Evolutionary conservation across 164 flowering plant species (phyloP), one percentile per base, ranked within the genome.

Genomic region (Stephania cephalantha): DNA sequence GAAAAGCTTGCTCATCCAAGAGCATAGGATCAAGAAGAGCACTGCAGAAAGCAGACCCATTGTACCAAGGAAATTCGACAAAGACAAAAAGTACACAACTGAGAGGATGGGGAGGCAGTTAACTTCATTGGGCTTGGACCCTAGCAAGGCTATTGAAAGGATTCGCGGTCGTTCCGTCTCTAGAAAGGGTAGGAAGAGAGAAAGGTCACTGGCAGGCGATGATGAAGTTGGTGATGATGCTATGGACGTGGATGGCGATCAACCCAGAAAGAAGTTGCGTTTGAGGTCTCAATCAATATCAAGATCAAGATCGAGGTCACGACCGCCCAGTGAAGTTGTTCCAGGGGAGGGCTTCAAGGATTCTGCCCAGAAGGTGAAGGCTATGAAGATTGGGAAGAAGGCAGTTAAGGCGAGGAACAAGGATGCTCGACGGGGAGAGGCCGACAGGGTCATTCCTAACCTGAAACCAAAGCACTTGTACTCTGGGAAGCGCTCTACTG

Each of bases 91-190:
- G 81, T 91, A 85, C 83, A 88, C 95, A 0, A 46, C 90, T 11
- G 77, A 85, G 71, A 90, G 98, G 78, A 94, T 94, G 98, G 97
- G 97, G n/a, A 86, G 97, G 81, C 90, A 94, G 82, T 79, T 94
- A 29, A 84, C 92, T 15, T 20, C 79, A 30, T 44, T 91, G 84
- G 98, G 96, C 1, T 44, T 92, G 69, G 93, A 94, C 79, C 97
- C 98, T 6, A 55, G 87, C 68, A 46, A 71, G 46, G 97, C 98
- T 44, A 79, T 94, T 65, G 53, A 87, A 5, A 83, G 93, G 68
- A 91, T 89, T 17, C 87, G 93, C 11, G 87, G 95, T 83, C 85
- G 76, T 74, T 94, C 94, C 4, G 46, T 79, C 25, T 79, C 83
- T 35, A 68, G 74, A 55, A 83, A 84, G 76, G 94, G 95, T 66